phyloP scores from a whole-genome alignment of 2,329 filamentous ascomycete species.

The Diaporthe humulicola region DNA sequence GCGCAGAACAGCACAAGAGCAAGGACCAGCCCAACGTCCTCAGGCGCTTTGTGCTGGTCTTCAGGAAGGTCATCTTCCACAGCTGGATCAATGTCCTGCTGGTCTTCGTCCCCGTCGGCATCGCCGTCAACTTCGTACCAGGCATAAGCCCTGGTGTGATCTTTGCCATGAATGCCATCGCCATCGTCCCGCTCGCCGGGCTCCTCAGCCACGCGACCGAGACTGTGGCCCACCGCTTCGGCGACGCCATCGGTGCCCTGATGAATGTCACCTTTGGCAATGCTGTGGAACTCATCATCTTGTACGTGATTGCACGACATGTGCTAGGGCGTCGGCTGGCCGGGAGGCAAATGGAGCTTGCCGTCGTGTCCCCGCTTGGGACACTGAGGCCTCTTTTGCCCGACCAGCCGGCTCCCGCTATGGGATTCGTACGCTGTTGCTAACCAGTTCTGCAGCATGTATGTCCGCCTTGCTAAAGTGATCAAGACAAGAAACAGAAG shows the following conservation, averaged over 20 bases:
- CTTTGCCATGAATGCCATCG: slow-evolving; percentile 81
- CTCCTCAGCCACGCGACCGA: slow-evolving; percentile 81
- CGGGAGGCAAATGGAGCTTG: background rate
- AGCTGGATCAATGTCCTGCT: slow-evolving; percentile 85
- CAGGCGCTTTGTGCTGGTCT: slow-evolving; percentile 61
- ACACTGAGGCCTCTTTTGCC: slow-evolving; percentile 36
- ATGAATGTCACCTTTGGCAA: slow-evolving; percentile 86
- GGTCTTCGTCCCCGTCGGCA: slow-evolving; percentile 84
- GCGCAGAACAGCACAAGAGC: slow-evolving; percentile 41
- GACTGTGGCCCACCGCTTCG: slow-evolving; percentile 78
- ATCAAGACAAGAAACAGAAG: slow-evolving; percentile 59
- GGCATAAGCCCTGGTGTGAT: slow-evolving; percentile 71
- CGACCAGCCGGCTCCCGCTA: background rate
- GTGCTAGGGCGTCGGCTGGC: background rate
- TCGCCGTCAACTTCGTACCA: slow-evolving; percentile 69
- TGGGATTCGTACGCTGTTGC: slow-evolving; percentile 29
- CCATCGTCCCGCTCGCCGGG: slow-evolving; percentile 81
- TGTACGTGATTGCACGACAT: slow-evolving; percentile 57
- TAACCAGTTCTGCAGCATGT: slow-evolving; percentile 61
- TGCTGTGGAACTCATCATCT: slow-evolving; percentile 84
- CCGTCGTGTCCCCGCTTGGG: slow-evolving; percentile 13
- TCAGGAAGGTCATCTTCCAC: slow-evolving; percentile 73
- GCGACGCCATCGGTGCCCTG: slow-evolving; percentile 79
- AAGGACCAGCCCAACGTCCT: slow-evolving; percentile 49
- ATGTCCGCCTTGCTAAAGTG: slow-evolving; percentile 58